Base-by-base conservation (phyloP, 2,329 filamentous ascomycete genomes). In the Aspergillus sergii region DNA sequence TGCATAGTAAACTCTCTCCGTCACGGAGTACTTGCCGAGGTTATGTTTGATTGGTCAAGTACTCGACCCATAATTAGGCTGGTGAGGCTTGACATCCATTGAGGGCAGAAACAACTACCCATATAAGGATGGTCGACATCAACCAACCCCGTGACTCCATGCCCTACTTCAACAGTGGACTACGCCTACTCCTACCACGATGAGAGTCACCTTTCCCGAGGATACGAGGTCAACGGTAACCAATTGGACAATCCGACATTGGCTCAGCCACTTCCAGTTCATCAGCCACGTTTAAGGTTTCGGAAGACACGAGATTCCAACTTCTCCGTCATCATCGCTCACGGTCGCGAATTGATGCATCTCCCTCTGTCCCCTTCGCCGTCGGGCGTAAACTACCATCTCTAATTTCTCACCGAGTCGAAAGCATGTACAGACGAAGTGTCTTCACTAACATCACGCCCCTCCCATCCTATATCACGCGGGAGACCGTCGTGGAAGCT, bases 371-470 rank as follows among this genome's bases (percentile, higher is more conserved):
- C 12, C 7, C 8, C 26, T 11, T 3, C 23, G 4, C n/a, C 26
- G 8, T n/a, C 6, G 16, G 2, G 14, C 1, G 7, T 7, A 1
- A 19, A 30, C 48, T 30, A 4, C 23, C 14, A 11, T 51, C 23
- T 30, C 26, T 16, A 1, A 32, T 10, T 1, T 53, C 50, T 7
- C 26, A 34, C 50, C 6, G 12, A 10, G 54, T 28, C 39, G 0
- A 9, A 41, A 43, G 11, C 60, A 92, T 93, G 89, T 88, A 88
- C 51, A 92, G 89, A 78, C 85, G 88, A 66, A 88, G 85, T 21
- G 83, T 88, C 39, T 94, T 94, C 80, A 95, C 91, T 45, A 91
- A 87, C 53, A 88, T 94, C 69, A 95, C 91, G 32, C 90, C 92
- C 21, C 84, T 96, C 36, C 93, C 93, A 10, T 70, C 85, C 2